phyloP scores from a whole-genome alignment of 106 monocot genomes.

The Acorus gramineus region DNA sequence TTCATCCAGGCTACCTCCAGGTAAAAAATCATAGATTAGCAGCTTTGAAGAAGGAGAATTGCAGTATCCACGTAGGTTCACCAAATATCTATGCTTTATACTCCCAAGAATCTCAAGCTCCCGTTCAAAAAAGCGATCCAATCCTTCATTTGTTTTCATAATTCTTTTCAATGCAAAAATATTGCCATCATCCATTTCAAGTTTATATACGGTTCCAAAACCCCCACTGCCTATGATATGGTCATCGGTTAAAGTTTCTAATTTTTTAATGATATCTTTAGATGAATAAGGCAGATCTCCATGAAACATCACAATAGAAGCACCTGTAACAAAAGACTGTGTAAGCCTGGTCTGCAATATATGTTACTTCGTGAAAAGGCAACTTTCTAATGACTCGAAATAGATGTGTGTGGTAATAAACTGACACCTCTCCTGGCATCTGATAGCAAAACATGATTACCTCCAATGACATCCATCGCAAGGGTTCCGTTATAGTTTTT shows the following conservation, averaged over 20 bases:
- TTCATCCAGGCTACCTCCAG: constrained; percentile 97
- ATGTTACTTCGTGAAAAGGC: background rate
- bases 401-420: too few relatives aligned
- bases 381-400: too few relatives aligned
- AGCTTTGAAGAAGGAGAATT: constrained; percentile 89
- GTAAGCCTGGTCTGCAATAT: background rate
- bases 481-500: constrained; percentile 56
- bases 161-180: constrained; percentile 95
- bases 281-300: constrained; percentile 96
- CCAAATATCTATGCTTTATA: constrained; percentile 95
- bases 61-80: constrained; percentile 95
- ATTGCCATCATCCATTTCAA: constrained; percentile 93
- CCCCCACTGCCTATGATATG: constrained; percentile 82
- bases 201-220: constrained; percentile 93
- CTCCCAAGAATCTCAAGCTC: constrained; percentile 98
- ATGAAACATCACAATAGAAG: constrained; percentile 94
- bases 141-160: constrained; percentile 70
- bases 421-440: too few relatives aligned
- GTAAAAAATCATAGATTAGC: constrained; percentile 76
- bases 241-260: constrained; percentile 69
- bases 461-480: constrained; percentile 65
- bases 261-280: constrained; percentile 78
- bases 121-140: constrained; percentile 81
- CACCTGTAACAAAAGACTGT: constrained; percentile 41
- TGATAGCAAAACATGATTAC: constrained; percentile 19